Percentiles rank a stretch among this genome's conserved stretches.
Evolutionary conservation across 2,329 filamentous ascomycete genomes (phyloP).

Genomic region (Aspergillus arachidicola): DNA sequence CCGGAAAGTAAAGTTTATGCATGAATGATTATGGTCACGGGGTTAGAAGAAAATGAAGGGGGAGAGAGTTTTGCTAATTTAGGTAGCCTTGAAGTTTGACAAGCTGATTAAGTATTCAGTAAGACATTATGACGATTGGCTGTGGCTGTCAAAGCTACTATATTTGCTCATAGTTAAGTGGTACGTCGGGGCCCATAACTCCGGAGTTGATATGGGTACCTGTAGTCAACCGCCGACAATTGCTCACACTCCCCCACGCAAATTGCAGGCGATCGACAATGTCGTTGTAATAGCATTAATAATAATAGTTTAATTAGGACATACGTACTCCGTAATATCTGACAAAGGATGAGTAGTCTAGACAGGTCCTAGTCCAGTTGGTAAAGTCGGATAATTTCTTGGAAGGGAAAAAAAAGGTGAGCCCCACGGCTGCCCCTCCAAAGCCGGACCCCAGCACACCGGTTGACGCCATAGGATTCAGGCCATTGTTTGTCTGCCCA

Average conservation of each 20-base stretch:
- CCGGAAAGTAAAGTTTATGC: neutral
- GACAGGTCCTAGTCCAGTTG: neutral
- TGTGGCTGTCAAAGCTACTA: neutral
- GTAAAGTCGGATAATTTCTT: constrained; percentile 29
- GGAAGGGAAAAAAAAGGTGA: constrained; percentile 12
- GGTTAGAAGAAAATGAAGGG: neutral
- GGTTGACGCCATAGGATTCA: constrained; percentile 23
- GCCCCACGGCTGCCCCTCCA: constrained; percentile 23
- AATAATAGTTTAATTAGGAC: neutral
- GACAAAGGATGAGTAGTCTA: constrained; percentile 4
- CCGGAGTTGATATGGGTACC: neutral
- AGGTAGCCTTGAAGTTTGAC: neutral
- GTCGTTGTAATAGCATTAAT: neutral
- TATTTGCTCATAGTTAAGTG: neutral
- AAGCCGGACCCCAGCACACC: constrained; percentile 26
- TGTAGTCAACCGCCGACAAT: neutral
- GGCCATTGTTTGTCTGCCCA: constrained; percentile 3
- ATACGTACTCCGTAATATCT: neutral
- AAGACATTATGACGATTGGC: neutral
- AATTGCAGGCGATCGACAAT: neutral
- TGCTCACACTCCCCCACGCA: too few relatives aligned
- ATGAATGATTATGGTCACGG: neutral
- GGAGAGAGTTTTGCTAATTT: neutral
- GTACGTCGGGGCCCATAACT: neutral
- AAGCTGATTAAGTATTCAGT: neutral